Evolutionary conservation across 2,329 filamentous ascomycete species (phyloP), one percentile per base, ranked within the genome.

Genomic region (Onygenales sp.): DNA sequence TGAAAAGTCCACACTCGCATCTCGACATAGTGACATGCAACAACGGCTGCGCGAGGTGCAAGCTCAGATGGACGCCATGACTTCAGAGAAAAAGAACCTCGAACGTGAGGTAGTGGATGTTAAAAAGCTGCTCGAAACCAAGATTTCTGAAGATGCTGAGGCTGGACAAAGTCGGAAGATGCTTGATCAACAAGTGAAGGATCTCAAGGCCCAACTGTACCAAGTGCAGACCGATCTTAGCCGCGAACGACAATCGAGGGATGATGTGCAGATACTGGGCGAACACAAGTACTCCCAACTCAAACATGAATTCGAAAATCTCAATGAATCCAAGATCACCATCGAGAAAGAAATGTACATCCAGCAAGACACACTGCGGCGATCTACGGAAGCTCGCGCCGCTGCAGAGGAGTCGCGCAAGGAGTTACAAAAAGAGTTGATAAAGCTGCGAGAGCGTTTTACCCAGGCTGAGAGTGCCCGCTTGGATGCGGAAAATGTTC

Each of bases 281-380:
- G 90, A 96, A 61, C 91, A 95, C 71, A 94, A 93, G 66, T 88
- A 85, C 62, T 78, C 87, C 44, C 82, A 85, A 49, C 76, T 98
- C 56, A 85, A 91, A 65, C 84, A 91, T 31, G 90, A 97, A 59
- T 95, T 84, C 61, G 85, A 94, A 49, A 81, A 83, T 36, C 77
- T 97, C 36, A 95, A 95, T 62, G 90, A 96, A 58, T 85, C 89
- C 32, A 98, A 98, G 70, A 95, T 96, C 62, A 95, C 85, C 46
- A 95, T 98, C 58, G 92, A 98, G 70, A 97, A 96, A 69, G 92
- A 97, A 70, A 85, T 98, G 67, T 97, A 97, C 66, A 86, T 88
- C 4, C 92, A 97, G 65, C 91, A 96, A 68, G 92, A 98, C 65
- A 87, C 88, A 9, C 80, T 96, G 45, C 84, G 93, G 39, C 83